These are phyloP conservation scores for Orbilia javanica DNA, from an alignment of 2,329 filamentous ascomycete genomes.

Conservation along the genomic window DNA sequence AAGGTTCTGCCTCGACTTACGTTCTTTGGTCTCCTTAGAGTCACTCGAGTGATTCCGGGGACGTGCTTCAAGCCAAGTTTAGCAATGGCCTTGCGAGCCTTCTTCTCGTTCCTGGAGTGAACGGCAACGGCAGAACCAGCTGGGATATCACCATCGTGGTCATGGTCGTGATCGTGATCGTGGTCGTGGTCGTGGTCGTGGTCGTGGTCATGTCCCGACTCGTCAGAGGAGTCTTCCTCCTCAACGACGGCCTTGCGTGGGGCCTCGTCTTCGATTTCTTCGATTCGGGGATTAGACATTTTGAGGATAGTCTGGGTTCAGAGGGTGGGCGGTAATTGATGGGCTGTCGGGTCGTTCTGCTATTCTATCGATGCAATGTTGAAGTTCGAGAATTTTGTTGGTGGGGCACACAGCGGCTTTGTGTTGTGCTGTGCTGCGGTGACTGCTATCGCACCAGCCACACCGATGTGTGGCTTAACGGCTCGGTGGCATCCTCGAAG, in stretches of 20 bases:
- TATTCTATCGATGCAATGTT: constrained; percentile 18
- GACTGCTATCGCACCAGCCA: constrained; percentile 48
- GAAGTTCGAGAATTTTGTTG: constrained; percentile 46
- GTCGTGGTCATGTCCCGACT: constrained; percentile 69
- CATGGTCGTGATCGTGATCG: constrained; percentile 68
- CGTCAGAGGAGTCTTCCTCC: constrained; percentile 68
- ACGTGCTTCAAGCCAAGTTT: constrained; percentile 98
- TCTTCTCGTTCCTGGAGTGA: constrained; percentile 99
- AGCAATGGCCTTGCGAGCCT: constrained; percentile 98
- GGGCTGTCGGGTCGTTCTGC: not conserved
- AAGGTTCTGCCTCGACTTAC: constrained; percentile 72
- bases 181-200: constrained; percentile 68
- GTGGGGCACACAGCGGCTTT: constrained; percentile 34
- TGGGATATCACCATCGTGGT: constrained; percentile 76
- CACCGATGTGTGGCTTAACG: constrained; percentile 2
- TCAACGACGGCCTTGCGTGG: constrained; percentile 81
- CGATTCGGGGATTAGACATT: constrained; percentile 98
- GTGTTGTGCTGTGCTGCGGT: constrained; percentile 43
- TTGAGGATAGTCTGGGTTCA: constrained; percentile 66
- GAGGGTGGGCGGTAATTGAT: not conserved
- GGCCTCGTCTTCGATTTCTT: constrained; percentile 95
- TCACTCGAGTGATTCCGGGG: constrained; percentile 97
- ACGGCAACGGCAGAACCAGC: constrained; percentile 89
- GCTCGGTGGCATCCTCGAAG: constrained; percentile 5
- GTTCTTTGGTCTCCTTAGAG: constrained; percentile 97